Evolutionary conservation across 1,139 yeast genomes (phyloP).

Genomic region (Diutina mesorugosa): DNA sequence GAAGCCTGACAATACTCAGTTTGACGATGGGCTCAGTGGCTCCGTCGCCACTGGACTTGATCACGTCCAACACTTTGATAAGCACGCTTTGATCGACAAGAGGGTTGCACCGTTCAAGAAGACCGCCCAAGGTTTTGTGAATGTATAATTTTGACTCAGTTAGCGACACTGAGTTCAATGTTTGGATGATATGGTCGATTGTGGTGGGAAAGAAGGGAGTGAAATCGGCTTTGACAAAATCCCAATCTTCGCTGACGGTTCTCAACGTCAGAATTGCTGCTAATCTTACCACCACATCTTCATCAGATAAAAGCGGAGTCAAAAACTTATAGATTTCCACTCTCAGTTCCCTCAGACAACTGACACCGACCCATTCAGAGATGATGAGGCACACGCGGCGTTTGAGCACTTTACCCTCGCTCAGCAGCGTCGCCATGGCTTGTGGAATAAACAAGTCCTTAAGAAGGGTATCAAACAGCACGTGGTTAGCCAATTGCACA

Average conservation of each 20-base stretch:
- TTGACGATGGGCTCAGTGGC: conserved; percentile 49
- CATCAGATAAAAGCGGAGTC: conserved; percentile 24
- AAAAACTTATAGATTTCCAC: conserved; percentile 47
- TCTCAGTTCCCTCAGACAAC: conserved; percentile 47
- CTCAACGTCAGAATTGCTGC: conserved; percentile 66
- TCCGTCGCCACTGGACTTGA: conserved; percentile 44
- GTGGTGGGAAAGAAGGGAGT: conserved; percentile 48
- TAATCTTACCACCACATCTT: conserved; percentile 65
- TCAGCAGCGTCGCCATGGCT: conserved; percentile 27
- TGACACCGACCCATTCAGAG: conserved; percentile 68
- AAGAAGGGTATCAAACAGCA: conserved; percentile 52
- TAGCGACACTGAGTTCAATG: conserved; percentile 32
- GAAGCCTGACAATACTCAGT: conserved; percentile 56
- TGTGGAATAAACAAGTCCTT: conserved; percentile 55
- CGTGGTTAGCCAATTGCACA: conserved; percentile 45
- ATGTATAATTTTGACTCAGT: conserved; percentile 70
- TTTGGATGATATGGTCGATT: conserved; percentile 32
- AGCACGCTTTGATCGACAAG: conserved; percentile 37
- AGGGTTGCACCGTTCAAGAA: conserved; percentile 57
- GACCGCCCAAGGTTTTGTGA: conserved; percentile 49
- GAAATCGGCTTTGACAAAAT: conserved; percentile 56
- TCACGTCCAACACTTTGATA: conserved; percentile 40
- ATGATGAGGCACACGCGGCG: conserved; percentile 69
- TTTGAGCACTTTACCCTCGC: conserved; percentile 50
- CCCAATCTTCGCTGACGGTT: conserved; percentile 74